phyloP scores from a whole-genome alignment of 2,329 filamentous ascomycete genomes.

The Hypoxylon sp. region DNA sequence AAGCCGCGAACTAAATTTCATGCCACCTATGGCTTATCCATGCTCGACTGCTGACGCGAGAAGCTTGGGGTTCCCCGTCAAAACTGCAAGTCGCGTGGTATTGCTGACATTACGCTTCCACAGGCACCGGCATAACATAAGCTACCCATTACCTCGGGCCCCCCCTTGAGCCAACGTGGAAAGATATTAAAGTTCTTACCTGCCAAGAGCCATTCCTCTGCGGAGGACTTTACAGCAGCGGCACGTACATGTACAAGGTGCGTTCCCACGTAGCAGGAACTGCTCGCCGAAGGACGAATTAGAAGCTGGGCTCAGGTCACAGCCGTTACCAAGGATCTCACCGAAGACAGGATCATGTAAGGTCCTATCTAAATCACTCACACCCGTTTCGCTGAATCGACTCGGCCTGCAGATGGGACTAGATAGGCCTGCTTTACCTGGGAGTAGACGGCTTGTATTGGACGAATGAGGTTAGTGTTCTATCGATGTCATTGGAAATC shows the following conservation, averaged over 20 bases:
- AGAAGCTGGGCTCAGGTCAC: conserved; percentile 31
- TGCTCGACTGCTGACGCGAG: conserved; percentile 41
- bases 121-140: conserved; percentile 38
- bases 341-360: conserved; percentile 32
- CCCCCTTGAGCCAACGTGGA: conserved; percentile 35
- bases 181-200: conserved; percentile 42
- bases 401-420: conserved; percentile 21
- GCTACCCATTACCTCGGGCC: conserved; percentile 40
- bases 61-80: conserved; percentile 38
- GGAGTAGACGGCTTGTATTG: conserved; percentile 6
- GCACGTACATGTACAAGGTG: conserved; percentile 38
- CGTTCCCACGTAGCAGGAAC: conserved; percentile 25
- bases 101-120: conserved; percentile 40
- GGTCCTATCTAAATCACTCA: conserved; percentile 35
- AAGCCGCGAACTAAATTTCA: conserved; percentile 12
- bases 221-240: conserved; percentile 38
- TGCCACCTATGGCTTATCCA: neutral
- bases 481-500: conserved; percentile 12
- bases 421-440: conserved; percentile 8
- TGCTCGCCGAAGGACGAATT: conserved; percentile 27
- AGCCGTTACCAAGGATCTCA: conserved; percentile 40
- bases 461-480: conserved; percentile 18
- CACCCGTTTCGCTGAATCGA: conserved; percentile 14
- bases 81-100: conserved; percentile 37
- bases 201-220: conserved; percentile 36